Evolutionary conservation across 2,329 filamentous ascomycete species (phyloP), one percentile per base, ranked within the genome.

Genomic region (Plectosphaerella plurivora): DNA sequence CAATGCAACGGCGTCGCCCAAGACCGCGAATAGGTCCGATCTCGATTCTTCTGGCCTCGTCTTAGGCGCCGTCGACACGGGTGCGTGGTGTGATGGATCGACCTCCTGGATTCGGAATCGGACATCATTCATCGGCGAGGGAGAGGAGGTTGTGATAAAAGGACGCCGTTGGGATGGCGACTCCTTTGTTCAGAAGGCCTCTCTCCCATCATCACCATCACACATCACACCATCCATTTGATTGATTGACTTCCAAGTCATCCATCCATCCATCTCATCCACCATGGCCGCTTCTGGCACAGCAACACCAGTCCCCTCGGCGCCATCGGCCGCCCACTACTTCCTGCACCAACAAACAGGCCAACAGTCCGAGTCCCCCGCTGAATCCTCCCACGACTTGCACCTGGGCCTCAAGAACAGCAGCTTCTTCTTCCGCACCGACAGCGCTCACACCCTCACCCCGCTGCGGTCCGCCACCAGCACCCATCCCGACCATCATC

Each of bases 381-480:
- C 47, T 22, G 35, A 49, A 20, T 41, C 35, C 35, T 11, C n/a
- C 35, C 16, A n/a, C 47, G 36, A 24, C 35, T n/a, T 49, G 47
- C 35, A 49, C 18, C 16, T 44, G 41, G 28, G 28, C 28, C 28
- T 10, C 8, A 33, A 33, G 28, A 33, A 33, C 28, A 44, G 18
- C n/a, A 18, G 18, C 5, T 16, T 25, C 12, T 49, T 49, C 36
- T 22, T 20, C 35, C 24, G 47, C 18, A 49, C 47, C 35, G 47
- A 39, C 47, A 49, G 47, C 36, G 47, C 47, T 18, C 47, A 49
- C 22, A 49, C 47, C 47, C 35, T 49, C 18, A 49, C 33, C 18
- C 47, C 47, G 6, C 47, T 49, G 18, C 16, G 10, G 41, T 16
- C 36, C 7, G 15, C 36, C 6, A 14, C 37, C n/a, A 35, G 35